A percentile compares a stretch with the other conserved stretches of the same genome.
phyloP scores from a whole-genome alignment of 305 asterid species.

The Salvia sclarea region DNA sequence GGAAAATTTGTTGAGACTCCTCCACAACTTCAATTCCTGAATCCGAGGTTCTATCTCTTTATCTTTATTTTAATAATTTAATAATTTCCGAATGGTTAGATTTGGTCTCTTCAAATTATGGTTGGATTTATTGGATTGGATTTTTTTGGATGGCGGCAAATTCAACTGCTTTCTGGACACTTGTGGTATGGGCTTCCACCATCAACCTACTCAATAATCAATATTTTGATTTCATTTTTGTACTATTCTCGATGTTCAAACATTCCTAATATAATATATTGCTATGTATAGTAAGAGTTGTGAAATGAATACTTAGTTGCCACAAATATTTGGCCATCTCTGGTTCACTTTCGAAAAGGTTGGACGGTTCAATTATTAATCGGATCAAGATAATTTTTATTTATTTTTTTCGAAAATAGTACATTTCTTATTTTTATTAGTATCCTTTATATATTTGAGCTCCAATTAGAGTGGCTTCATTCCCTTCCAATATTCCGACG shows the following conservation, averaged over 20 bases:
- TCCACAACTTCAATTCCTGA: neutral
- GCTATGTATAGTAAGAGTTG: neutral
- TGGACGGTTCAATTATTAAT: too few relatives aligned
- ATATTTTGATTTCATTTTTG: neutral
- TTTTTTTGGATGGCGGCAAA: slow-evolving; percentile 24
- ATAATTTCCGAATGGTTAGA: slow-evolving; percentile 20
- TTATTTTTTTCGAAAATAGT: too few relatives aligned
- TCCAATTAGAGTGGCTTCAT: too few relatives aligned
- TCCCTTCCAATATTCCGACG: too few relatives aligned
- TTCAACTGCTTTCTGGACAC: neutral
- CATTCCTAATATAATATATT: neutral
- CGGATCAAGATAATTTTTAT: too few relatives aligned
- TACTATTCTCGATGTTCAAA: neutral
- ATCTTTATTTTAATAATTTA: slow-evolving; percentile 12
- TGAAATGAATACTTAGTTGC: too few relatives aligned
- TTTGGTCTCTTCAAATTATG: neutral
- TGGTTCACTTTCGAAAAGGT: too few relatives aligned
- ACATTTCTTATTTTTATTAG: too few relatives aligned
- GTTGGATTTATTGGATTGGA: slow-evolving; percentile 15
- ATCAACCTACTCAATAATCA: neutral
- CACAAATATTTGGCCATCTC: too few relatives aligned
- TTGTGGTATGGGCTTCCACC: slow-evolving; percentile 21
- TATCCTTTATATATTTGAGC: too few relatives aligned
- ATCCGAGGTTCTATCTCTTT: slow-evolving; percentile 17
- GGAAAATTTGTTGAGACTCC: neutral